These are phyloP conservation scores for Arthrobotrys entomopaga DNA, from an alignment of 2,329 filamentous ascomycete species.

Conservation along the genomic window DNA sequence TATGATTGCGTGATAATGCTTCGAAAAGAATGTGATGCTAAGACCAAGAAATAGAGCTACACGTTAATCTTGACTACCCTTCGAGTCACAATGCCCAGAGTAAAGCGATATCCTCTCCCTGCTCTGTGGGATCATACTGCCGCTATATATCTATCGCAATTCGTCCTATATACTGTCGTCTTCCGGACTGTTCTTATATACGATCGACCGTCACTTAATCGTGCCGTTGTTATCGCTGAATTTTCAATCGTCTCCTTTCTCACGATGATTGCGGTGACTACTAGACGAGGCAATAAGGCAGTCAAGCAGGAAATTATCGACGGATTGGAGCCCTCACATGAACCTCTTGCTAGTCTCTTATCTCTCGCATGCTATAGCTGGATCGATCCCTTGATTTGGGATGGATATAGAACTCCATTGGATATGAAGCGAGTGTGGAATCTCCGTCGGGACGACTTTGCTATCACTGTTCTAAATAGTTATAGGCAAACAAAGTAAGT, in stretches of 20 bases:
- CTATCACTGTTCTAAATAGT: conserved; percentile 78
- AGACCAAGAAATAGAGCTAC: conserved; percentile 67
- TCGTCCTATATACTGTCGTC: conserved; percentile 78
- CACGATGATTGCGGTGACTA: conserved; percentile 78
- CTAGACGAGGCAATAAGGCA: conserved; percentile 89
- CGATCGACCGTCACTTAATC: conserved; percentile 71
- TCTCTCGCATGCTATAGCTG: conserved; percentile 89
- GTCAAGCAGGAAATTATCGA: conserved; percentile 90
- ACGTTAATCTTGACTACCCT: conserved; percentile 77
- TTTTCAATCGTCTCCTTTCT: conserved; percentile 80
- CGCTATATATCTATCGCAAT: conserved; percentile 81
- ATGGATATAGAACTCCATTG: conserved; percentile 84
- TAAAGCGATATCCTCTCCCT: conserved; percentile 72
- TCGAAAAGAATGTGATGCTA: not conserved
- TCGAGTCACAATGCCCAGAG: conserved; percentile 72
- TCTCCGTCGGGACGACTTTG: conserved; percentile 85
- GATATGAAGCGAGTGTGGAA: conserved; percentile 93
- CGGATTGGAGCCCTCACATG: conserved; percentile 83
- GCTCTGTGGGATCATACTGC: conserved; percentile 93
- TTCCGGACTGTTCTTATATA: conserved; percentile 89
- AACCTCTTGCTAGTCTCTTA: conserved; percentile 86
- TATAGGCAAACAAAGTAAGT: conserved; percentile 78
- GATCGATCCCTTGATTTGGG: conserved; percentile 89
- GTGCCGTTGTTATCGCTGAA: conserved; percentile 75
- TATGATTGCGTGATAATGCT: not conserved